These are phyloP conservation scores for Hymenoscyphus infarciens DNA, from an alignment of 2,329 filamentous ascomycete species.

Conservation along the genomic window DNA sequence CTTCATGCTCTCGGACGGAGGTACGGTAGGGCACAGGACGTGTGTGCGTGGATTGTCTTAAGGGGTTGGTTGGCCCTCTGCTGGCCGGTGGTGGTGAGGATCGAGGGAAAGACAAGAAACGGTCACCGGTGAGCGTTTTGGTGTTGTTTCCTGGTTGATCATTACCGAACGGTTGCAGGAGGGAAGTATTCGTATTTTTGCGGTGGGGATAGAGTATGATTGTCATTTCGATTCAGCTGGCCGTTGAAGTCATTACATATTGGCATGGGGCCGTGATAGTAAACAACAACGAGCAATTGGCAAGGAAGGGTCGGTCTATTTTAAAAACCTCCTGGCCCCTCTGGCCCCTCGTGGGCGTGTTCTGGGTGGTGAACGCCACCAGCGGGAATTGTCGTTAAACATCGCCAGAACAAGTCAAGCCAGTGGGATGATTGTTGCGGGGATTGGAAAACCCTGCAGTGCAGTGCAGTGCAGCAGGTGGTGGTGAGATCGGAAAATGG, in stretches of 20 bases:
- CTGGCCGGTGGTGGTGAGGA: background rate
- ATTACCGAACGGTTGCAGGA: constrained; percentile 3
- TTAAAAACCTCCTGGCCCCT: background rate
- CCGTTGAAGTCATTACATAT: constrained; percentile 1
- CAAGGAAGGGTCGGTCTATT: background rate
- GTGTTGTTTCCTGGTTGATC: constrained; percentile 1
- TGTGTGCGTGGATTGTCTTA: background rate
- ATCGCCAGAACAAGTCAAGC: constrained; percentile 4
- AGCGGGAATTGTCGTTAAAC: background rate
- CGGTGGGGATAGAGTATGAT: background rate
- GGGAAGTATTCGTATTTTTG: constrained; percentile 1
- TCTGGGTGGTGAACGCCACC: background rate
- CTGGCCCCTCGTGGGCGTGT: background rate
- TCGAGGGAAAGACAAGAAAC: background rate
- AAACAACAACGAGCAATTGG: background rate
- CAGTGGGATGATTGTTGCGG: background rate
- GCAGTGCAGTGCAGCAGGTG: background rate
- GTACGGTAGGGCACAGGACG: background rate
- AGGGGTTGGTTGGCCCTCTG: background rate
- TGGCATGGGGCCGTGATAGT: background rate
- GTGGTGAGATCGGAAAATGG: constrained; percentile 2
- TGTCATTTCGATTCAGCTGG: background rate
- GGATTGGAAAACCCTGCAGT: background rate
- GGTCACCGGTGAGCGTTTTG: background rate
- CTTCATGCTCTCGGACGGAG: background rate